These are phyloP conservation scores for Herpotrichia juniperi DNA, from an alignment of 2,329 filamentous ascomycete genomes.

Conservation along the genomic window DNA sequence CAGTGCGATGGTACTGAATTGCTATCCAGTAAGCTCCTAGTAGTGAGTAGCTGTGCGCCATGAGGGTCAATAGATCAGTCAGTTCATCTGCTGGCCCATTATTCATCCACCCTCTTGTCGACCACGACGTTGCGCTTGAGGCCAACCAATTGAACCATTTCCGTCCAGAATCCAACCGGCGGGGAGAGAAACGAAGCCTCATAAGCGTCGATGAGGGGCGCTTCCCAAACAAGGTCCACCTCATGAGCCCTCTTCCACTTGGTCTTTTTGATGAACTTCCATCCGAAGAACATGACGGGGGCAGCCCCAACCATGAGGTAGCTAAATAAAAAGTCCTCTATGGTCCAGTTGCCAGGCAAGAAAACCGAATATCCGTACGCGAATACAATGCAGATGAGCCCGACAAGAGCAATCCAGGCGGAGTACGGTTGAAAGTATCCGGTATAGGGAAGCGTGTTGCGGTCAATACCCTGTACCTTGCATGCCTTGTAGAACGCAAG, in stretches of 20 bases:
- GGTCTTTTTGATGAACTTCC: conserved; percentile 69
- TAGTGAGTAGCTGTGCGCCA: neutral
- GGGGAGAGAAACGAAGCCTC: conserved; percentile 50
- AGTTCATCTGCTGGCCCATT: neutral
- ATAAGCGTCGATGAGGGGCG: conserved; percentile 47
- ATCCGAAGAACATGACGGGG: conserved; percentile 60
- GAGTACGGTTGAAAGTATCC: conserved; percentile 58
- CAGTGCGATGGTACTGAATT: neutral
- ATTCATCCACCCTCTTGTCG: neutral
- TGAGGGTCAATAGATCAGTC: neutral
- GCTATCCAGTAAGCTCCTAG: neutral
- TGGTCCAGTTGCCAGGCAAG: conserved; percentile 53
- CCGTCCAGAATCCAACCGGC: conserved; percentile 45
- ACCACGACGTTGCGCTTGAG: conserved; percentile 2
- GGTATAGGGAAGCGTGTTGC: conserved; percentile 56
- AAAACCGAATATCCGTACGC: conserved; percentile 62
- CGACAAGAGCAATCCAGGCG: conserved; percentile 55
- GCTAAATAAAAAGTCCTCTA: conserved; percentile 59
- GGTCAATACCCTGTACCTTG: conserved; percentile 55
- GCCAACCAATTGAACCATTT: conserved; percentile 43
- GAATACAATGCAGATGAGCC: conserved; percentile 58
- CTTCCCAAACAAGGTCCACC: conserved; percentile 52
- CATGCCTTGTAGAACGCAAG: conserved; percentile 62
- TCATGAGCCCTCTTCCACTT: conserved; percentile 60
- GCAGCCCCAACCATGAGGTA: conserved; percentile 61